Evolutionary conservation across 2,329 filamentous ascomycete genomes (phyloP).

Genomic region (Cadophora sp.): DNA sequence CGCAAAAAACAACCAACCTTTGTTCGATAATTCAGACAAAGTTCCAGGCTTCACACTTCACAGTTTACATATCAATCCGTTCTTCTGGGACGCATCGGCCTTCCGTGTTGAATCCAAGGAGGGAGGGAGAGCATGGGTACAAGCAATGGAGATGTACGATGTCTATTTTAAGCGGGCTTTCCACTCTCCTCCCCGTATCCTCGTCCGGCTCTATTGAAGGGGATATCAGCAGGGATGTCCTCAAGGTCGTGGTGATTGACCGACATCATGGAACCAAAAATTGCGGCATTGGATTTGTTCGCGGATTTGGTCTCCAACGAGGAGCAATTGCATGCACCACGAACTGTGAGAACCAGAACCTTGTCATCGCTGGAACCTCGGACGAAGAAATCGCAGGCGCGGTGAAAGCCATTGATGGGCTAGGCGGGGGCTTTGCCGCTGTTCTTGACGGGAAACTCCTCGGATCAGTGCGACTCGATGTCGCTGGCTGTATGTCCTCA

Average conservation of each 20-base stretch:
- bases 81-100: background rate
- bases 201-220: slow-evolving; percentile 38
- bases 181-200: slow-evolving; percentile 35
- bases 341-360: slow-evolving; percentile 40
- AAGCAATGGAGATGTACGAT: slow-evolving; percentile 40
- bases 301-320: slow-evolving; percentile 29
- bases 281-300: slow-evolving; percentile 35
- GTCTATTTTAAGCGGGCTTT: slow-evolving; percentile 41
- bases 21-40: slow-evolving; percentile 34
- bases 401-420: slow-evolving; percentile 21
- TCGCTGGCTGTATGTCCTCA: slow-evolving; percentile 27
- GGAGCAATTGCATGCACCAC: slow-evolving; percentile 39
- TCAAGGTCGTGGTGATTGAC: slow-evolving; percentile 38
- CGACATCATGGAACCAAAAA: slow-evolving; percentile 34
- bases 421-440: slow-evolving; percentile 36
- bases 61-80: slow-evolving; percentile 23
- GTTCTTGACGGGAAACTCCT: slow-evolving; percentile 26
- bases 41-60: slow-evolving; percentile 35
- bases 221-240: slow-evolving; percentile 41
- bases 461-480: slow-evolving; percentile 34
- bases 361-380: slow-evolving; percentile 35
- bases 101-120: slow-evolving; percentile 25
- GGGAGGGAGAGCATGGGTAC: slow-evolving; percentile 32
- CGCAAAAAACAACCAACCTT: slow-evolving; percentile 30
- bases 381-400: slow-evolving; percentile 37